These are phyloP conservation scores for Claviceps africana DNA, from an alignment of 2,329 filamentous ascomycete species.

Conservation along the genomic window DNA sequence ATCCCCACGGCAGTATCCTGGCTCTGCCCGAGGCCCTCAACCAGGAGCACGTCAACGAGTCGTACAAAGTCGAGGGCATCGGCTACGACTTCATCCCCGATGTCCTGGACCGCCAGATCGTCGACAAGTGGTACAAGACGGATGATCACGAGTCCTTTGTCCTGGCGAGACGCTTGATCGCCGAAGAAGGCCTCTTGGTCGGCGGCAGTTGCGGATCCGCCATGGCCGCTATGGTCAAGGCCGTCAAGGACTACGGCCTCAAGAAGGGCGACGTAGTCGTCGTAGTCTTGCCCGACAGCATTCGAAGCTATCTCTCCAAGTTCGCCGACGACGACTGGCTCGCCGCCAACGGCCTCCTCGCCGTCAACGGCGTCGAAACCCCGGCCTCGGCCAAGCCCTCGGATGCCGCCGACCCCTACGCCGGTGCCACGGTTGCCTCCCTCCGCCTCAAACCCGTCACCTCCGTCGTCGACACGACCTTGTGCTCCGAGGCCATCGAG, in stretches of 20 bases:
- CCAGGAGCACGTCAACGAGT: slow-evolving; percentile 61
- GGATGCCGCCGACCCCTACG: slow-evolving; percentile 50
- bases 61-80: slow-evolving; percentile 97
- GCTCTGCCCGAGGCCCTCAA: slow-evolving; percentile 72
- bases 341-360: slow-evolving; percentile 83
- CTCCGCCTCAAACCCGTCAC: slow-evolving; percentile 89
- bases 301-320: slow-evolving; percentile 93
- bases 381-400: slow-evolving; percentile 23
- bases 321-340: slow-evolving; percentile 99
- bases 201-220: slow-evolving; percentile 91
- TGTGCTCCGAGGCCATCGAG: slow-evolving; percentile 81
- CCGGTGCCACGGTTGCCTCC: slow-evolving; percentile 62
- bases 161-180: slow-evolving; percentile 78
- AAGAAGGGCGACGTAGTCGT: slow-evolving; percentile 78
- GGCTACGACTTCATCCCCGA: slow-evolving; percentile 98
- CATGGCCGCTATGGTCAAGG: slow-evolving; percentile 66
- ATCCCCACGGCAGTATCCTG: slow-evolving; percentile 83
- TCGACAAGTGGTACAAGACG: slow-evolving; percentile 98
- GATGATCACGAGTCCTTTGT: slow-evolving; percentile 83
- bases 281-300: slow-evolving; percentile 86
- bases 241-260: slow-evolving; percentile 62
- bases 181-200: slow-evolving; percentile 85
- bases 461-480: slow-evolving; percentile 56
- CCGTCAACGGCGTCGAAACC: slow-evolving; percentile 39
- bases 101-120: slow-evolving; percentile 63